Conservation (phyloP, 768 basidiomycete genomes). For the Lactifluus echinatus region DNA sequence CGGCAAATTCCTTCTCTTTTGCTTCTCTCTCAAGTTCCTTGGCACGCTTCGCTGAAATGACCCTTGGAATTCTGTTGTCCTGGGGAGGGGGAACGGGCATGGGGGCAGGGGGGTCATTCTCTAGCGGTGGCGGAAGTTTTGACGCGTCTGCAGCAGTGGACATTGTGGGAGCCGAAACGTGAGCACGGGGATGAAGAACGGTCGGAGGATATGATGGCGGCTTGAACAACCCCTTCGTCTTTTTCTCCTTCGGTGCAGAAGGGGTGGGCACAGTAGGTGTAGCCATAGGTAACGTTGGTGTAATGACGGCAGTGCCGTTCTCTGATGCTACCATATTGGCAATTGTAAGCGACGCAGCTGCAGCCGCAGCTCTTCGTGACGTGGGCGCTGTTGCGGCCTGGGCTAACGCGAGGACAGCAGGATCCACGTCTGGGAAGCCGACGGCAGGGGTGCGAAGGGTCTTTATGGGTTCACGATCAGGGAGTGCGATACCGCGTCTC, state of each 20-base stretch:
- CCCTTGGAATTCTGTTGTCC: constrained; percentile 41
- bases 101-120: constrained; percentile 47
- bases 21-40: constrained; percentile 77
- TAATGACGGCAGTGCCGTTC: constrained; percentile 57
- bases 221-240: constrained; percentile 64
- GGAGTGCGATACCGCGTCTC: constrained; percentile 69
- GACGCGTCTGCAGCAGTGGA: constrained; percentile 63
- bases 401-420: constrained; percentile 58
- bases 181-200: constrained; percentile 54
- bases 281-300: constrained; percentile 37
- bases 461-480: constrained; percentile 87
- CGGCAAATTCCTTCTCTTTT: constrained; percentile 74
- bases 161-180: constrained; percentile 47
- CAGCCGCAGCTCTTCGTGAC: constrained; percentile 77
- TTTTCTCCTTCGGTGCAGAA: constrained; percentile 50
- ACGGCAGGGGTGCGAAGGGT: constrained; percentile 88
- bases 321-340: constrained; percentile 90
- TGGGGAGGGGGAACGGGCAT: constrained; percentile 27
- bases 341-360: constrained; percentile 74
- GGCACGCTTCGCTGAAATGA: constrained; percentile 49
- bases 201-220: constrained; percentile 48
- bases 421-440: constrained; percentile 72
- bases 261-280: constrained; percentile 30
- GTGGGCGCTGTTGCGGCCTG: constrained; percentile 59
- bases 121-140: constrained; percentile 48